A percentile compares a stretch with the other conserved stretches of the same genome.
Evolutionary conservation across 148 eudicot genomes (phyloP).

Genomic region (Mesembryanthemum crystallinum): DNA sequence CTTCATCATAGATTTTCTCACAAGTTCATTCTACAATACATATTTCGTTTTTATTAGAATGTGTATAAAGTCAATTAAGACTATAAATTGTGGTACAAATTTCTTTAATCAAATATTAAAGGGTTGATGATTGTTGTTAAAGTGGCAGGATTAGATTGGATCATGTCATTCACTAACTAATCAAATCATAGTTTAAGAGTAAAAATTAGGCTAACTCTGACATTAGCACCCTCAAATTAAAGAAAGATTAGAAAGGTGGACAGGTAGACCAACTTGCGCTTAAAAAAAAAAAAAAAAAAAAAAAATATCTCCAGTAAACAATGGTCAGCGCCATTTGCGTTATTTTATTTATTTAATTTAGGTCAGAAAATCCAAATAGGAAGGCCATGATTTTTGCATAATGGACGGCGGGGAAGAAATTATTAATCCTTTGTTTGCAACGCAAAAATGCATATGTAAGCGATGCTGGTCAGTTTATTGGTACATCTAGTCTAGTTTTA

Average conservation of each 20-base stretch:
- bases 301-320: not conserved
- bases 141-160: constrained; percentile 2
- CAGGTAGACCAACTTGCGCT: not conserved
- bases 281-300: too few species aligned
- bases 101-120: not conserved
- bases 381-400: not conserved
- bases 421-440: too few species aligned
- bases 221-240: not conserved
- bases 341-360: not conserved
- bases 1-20: too few species aligned
- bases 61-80: too few species aligned
- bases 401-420: not conserved
- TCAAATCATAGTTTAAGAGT: too few species aligned
- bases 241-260: not conserved
- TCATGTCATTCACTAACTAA: not conserved
- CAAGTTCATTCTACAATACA: too few species aligned
- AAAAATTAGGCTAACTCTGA: constrained; percentile 1
- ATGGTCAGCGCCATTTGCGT: not conserved
- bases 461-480: too few species aligned
- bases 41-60: too few species aligned
- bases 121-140: not conserved
- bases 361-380: not conserved
- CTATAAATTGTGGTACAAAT: too few species aligned
- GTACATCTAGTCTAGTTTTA: too few species aligned
- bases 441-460: not conserved